phyloP scores from a whole-genome alignment of 1,284 basidiomycete genomes.

The Ustilago curta region DNA sequence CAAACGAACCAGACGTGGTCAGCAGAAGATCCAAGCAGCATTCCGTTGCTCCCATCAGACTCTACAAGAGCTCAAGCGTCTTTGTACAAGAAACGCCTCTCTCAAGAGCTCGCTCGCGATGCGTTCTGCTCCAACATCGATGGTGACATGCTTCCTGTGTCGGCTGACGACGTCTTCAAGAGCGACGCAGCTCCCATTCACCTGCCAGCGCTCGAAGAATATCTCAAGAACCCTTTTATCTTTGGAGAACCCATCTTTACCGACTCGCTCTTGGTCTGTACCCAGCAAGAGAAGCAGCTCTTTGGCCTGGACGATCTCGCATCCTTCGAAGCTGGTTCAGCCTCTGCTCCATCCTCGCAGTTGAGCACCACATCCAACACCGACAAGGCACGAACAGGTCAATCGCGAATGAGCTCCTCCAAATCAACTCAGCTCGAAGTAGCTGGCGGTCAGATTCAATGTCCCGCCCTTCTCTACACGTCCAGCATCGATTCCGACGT shows the following conservation, averaged over 20 bases:
- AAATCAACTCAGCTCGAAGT: slow-evolving; percentile 29
- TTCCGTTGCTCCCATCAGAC: slow-evolving; percentile 25
- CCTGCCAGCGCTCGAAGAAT: slow-evolving; percentile 66
- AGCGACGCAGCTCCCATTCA: slow-evolving; percentile 63
- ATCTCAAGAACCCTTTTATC: slow-evolving; percentile 48
- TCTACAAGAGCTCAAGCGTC: slow-evolving; percentile 10
- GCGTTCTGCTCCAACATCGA: slow-evolving; percentile 20
- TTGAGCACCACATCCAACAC: neutral
- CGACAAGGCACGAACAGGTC: slow-evolving; percentile 7
- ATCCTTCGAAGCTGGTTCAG: neutral
- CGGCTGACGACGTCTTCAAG: slow-evolving; percentile 63
- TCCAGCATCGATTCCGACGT: slow-evolving; percentile 16
- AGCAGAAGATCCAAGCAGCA: slow-evolving; percentile 31
- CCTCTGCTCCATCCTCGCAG: neutral
- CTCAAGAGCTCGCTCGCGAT: slow-evolving; percentile 20
- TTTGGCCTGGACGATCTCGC: slow-evolving; percentile 36
- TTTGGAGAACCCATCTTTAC: slow-evolving; percentile 53
- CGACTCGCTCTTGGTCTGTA: slow-evolving; percentile 32
- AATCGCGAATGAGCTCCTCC: slow-evolving; percentile 21
- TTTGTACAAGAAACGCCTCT: slow-evolving; percentile 14
- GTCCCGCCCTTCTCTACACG: slow-evolving; percentile 27
- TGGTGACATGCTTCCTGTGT: slow-evolving; percentile 29
- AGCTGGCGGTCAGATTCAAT: slow-evolving; percentile 43
- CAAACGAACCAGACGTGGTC: slow-evolving; percentile 14
- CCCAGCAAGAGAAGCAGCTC: slow-evolving; percentile 48